phyloP scores from a whole-genome alignment of 1,284 basidiomycete genomes.

The Phaffia rhodozyma region DNA sequence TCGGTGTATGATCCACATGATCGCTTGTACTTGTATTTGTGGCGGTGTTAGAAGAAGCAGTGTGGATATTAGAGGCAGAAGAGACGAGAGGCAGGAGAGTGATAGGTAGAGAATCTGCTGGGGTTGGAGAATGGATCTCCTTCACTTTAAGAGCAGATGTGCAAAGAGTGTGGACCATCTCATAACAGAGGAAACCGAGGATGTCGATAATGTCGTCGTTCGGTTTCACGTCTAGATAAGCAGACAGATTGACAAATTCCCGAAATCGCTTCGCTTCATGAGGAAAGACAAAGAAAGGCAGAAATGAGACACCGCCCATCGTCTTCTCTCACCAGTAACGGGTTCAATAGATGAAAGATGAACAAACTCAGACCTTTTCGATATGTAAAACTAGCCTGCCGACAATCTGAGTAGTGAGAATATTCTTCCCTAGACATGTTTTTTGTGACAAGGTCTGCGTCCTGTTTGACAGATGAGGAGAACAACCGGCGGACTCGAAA shows the following conservation, averaged over 20 bases:
- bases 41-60: background rate
- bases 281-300: background rate
- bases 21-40: too few relatives aligned
- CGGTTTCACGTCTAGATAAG: slow-evolving; percentile 77
- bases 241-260: slow-evolving; percentile 84
- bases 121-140: slow-evolving; percentile 41
- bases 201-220: slow-evolving; percentile 95
- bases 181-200: slow-evolving; percentile 90
- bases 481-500: background rate
- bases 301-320: background rate
- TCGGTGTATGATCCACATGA: too few relatives aligned
- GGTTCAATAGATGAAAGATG: background rate
- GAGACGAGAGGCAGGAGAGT: background rate
- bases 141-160: slow-evolving; percentile 73
- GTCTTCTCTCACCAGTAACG: background rate
- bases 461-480: slow-evolving; percentile 38
- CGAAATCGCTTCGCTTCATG: slow-evolving; percentile 75
- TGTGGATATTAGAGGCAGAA: background rate
- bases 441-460: slow-evolving; percentile 88
- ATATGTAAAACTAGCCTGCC: slow-evolving; percentile 94
- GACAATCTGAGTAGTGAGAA: slow-evolving; percentile 92
- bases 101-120: background rate
- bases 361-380: slow-evolving; percentile 58
- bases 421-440: slow-evolving; percentile 96
- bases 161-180: slow-evolving; percentile 88